Base-by-base conservation (phyloP, 306 rosid species). In the Citrullus amarus region DNA sequence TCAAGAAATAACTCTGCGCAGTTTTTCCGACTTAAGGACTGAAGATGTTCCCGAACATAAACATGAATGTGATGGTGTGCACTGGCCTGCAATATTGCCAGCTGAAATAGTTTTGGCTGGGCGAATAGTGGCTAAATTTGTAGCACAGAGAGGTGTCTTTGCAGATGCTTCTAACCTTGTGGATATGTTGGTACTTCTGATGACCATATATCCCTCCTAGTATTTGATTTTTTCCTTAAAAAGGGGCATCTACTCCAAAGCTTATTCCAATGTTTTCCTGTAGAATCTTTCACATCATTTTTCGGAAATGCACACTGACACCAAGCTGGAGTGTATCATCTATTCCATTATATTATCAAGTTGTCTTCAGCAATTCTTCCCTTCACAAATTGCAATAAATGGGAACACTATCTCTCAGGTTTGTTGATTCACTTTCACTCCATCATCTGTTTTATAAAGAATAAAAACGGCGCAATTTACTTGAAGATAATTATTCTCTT, bases 31-130 rank as follows among this genome's bases (percentile, higher is more conserved):
- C 78, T 80, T 55, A 65, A 86, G 80, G 70, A 76, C 65, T 80
- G 88, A 82, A 50, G 82, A 86, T 66, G 80, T 89, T 78, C 81
- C 85, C 75, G 98, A 91, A 82, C 98, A 93, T 79, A 82, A 82
- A 74, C 97, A 90, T 79, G 98, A 91, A 85, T 91, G 97, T 70
- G 84, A 83, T 62, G 96, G 97, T 76, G 93, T 82, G 78, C 79
- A 89, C 74, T 93, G 98, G 98, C 86, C 97, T 73, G 84, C 85
- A 46, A 88, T 91, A 62, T 80, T 93, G 59, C 96, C 98, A 9
- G 77, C 97, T 51, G 97, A 93, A 81, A 83, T 93, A 82, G 98
- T 89, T 86, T 91, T 93, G 87, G 93, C 93, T 77, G 96, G 98
- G 68, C 90, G 97, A 79, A 74, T 89, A 54, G 79, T 93, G 10